A percentile compares a stretch with the other conserved stretches of the same genome.
Conservation (phyloP, 768 basidiomycete species). For the Hysterangium stoloniferum region DNA sequence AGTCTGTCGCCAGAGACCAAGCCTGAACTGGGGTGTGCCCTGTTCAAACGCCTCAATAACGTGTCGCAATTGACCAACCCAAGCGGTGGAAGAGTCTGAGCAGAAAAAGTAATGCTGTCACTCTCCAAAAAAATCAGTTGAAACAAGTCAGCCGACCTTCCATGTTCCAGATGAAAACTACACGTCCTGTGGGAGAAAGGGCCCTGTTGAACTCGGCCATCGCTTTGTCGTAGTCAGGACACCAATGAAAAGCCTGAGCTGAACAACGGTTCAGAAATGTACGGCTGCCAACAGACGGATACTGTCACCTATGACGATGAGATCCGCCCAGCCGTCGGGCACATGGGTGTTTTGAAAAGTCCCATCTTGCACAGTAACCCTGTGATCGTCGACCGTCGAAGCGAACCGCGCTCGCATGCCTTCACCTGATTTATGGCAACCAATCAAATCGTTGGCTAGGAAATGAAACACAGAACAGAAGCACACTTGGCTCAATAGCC, state of each 20-base stretch:
- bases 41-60: slow-evolving; percentile 59
- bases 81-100: slow-evolving; percentile 48
- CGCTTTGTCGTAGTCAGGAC: slow-evolving; percentile 68
- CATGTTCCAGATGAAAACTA: slow-evolving; percentile 84
- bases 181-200: slow-evolving; percentile 64
- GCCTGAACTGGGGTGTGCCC: slow-evolving; percentile 78
- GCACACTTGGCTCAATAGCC: slow-evolving; percentile 66
- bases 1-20: slow-evolving; percentile 61
- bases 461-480: background rate
- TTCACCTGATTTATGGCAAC: slow-evolving; percentile 24
- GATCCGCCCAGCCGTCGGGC: slow-evolving; percentile 62
- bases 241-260: slow-evolving; percentile 88
- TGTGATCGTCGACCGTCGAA: slow-evolving; percentile 44
- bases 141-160: slow-evolving; percentile 54
- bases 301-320: slow-evolving; percentile 66
- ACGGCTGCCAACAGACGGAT: background rate
- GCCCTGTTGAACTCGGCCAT: slow-evolving; percentile 71
- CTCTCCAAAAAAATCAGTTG: background rate
- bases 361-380: slow-evolving; percentile 51
- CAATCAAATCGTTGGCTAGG: background rate
- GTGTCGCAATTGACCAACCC: slow-evolving; percentile 70
- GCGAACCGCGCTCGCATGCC: slow-evolving; percentile 79
- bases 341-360: slow-evolving; percentile 61
- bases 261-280: background rate
- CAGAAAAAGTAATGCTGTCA: background rate